These are phyloP conservation scores for Trametes cinnabarina DNA, from an alignment of 768 basidiomycete species.

Conservation along the genomic window DNA sequence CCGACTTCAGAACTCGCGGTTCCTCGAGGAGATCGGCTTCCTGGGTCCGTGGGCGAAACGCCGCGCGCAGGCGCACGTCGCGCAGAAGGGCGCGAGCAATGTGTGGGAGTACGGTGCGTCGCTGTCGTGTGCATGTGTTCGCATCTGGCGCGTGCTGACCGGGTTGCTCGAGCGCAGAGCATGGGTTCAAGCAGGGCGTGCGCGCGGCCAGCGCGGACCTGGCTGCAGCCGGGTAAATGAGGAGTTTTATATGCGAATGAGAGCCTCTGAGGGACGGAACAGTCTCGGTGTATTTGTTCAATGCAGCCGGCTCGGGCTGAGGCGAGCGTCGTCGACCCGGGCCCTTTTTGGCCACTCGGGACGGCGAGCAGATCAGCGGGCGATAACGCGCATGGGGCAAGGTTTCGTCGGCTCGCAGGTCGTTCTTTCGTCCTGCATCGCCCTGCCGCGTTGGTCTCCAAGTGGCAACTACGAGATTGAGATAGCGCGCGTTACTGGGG, in stretches of 20 bases:
- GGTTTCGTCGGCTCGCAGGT: no score
- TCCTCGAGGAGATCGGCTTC: slow-evolving; percentile 62
- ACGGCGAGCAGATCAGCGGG: no score
- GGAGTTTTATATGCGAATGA: no score
- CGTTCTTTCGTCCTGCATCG: no score
- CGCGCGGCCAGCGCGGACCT: not conserved
- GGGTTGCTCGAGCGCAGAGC: slow-evolving; percentile 38
- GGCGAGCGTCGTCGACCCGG: no score
- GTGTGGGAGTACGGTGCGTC: slow-evolving; percentile 66
- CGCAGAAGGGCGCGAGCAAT: slow-evolving; percentile 36
- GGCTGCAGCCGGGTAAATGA: not conserved
- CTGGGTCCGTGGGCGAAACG: slow-evolving; percentile 54
- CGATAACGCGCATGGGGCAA: no score
- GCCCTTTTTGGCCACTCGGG: no score
- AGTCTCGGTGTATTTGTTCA: no score
- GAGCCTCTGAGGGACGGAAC: no score
- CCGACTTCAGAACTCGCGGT: no score
- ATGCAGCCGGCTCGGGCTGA: no score
- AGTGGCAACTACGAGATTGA: no score
- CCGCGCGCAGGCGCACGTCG: slow-evolving; percentile 44
- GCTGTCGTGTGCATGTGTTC: not conserved
- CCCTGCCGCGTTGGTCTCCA: not conserved
- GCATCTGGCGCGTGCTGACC: not conserved
- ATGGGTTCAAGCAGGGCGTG: slow-evolving; percentile 59
- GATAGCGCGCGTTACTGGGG: not conserved